These are phyloP conservation scores for Bidens hawaiensis DNA, from an alignment of 140 eudicot genomes.

Conservation along the genomic window DNA sequence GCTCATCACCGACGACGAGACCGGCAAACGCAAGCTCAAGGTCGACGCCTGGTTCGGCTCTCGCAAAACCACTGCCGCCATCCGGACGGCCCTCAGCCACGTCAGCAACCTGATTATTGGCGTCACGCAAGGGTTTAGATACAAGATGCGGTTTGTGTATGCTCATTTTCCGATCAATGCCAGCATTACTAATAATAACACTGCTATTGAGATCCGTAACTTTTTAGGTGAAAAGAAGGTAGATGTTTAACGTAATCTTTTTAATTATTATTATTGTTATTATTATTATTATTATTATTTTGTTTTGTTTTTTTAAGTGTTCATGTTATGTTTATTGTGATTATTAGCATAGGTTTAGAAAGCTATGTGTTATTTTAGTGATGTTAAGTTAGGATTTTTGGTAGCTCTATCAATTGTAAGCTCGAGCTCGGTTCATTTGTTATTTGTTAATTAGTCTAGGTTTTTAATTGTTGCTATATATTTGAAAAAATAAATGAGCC, in stretches of 20 bases:
- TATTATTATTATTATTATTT: too few relatives aligned
- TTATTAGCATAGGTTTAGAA: too few relatives aligned
- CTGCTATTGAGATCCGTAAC: slow-evolving; percentile 45
- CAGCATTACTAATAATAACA: slow-evolving; percentile 29
- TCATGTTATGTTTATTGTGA: too few relatives aligned
- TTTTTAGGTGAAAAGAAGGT: slow-evolving; percentile 46
- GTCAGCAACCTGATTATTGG: slow-evolving; percentile 32
- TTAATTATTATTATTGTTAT: not conserved
- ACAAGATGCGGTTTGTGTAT: slow-evolving; percentile 44
- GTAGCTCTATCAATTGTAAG: too few relatives aligned
- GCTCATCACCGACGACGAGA: slow-evolving; percentile 37
- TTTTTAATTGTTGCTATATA: too few relatives aligned
- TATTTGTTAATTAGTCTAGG: too few relatives aligned
- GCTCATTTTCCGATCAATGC: slow-evolving; percentile 47
- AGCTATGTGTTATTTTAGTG: too few relatives aligned
- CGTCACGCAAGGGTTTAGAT: slow-evolving; percentile 37
- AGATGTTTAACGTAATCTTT: not conserved
- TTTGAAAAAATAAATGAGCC: too few relatives aligned
- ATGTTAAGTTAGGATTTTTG: too few relatives aligned
- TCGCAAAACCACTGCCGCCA: slow-evolving; percentile 36
- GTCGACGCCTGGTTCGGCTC: slow-evolving; percentile 48
- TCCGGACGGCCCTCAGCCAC: slow-evolving; percentile 41
- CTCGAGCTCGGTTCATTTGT: too few relatives aligned
- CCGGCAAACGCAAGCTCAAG: slow-evolving; percentile 36
- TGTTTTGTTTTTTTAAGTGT: too few relatives aligned